Evolutionary conservation across 2,329 filamentous ascomycete species (phyloP), one percentile per base, ranked within the genome.

Genomic region (Paracoccidioides brasiliensis): DNA sequence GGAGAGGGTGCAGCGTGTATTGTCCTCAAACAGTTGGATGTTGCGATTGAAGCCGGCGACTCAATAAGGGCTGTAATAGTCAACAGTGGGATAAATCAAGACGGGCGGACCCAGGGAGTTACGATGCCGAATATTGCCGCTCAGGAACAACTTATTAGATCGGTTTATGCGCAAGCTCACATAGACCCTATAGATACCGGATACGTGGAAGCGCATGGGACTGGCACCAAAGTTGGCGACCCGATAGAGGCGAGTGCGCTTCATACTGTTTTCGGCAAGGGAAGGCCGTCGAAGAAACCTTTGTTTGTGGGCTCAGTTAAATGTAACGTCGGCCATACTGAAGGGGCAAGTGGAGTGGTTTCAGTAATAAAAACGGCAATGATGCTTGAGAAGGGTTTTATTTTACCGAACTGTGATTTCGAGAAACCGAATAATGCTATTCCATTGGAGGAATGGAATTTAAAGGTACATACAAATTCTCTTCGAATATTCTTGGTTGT

Each of bases 221-320:
- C 78, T 0, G 78, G 78, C 7, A 81, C 78, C 35, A 72, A 72
- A 46, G 73, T 75, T 1, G 79, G 79, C 3, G 78, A 81, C 55
- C 78, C 78, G 0, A 74, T 78, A 30, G 78, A 80, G 58, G 75
- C 75, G 1, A 10, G 5, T 3, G 52, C 52, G 2, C 22, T 55
- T 35, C 14, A n/a, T 8, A 28, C 28, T 2, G 28, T 49, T 22
- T 46, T 56, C 33, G 49, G 38, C 3, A 38, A 40, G 6, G 33
- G 30, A 35, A 12, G 48, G 43, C 7, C 37, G 3, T 15, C 44
- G 8, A 56, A 38, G 44, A 55, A 64, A 2, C 64, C 64, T 0
- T 56, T 66, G 9, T 49, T 63, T n/a, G 56, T 67, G 12, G 66
- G 66, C 3, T 64, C 66, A 2, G 59, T 69, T 0, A 67, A 66